Conservation (phyloP, 495 filamentous ascomycete genomes). For the Talaromyces adpressus region DNA sequence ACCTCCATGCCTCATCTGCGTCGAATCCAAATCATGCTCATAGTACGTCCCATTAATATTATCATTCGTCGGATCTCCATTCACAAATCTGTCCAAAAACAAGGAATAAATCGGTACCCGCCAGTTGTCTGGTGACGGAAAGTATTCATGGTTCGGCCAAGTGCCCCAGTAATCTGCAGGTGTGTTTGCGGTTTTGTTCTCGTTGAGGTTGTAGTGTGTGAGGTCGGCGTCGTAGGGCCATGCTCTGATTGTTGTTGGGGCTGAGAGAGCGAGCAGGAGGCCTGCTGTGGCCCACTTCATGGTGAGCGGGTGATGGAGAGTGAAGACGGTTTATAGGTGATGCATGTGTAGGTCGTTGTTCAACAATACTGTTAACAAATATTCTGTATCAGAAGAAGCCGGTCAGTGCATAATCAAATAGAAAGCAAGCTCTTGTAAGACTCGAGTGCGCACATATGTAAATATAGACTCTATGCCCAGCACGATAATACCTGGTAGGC, state of each 20-base stretch:
- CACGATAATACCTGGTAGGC: neutral
- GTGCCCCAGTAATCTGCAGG: conserved; percentile 57
- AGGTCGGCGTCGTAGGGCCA: conserved; percentile 51
- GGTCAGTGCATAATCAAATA: neutral
- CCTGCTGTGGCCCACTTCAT: conserved; percentile 21
- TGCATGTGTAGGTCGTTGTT: neutral
- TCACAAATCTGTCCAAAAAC: conserved; percentile 64
- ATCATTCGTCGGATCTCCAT: conserved; percentile 67
- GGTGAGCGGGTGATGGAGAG: neutral
- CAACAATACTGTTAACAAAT: neutral
- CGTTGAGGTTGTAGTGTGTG: conserved; percentile 55
- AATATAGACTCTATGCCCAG: neutral
- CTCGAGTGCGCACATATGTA: neutral
- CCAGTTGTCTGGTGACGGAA: conserved; percentile 59
- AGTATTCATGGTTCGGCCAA: conserved; percentile 44
- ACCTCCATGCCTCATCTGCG: conserved; percentile 69
- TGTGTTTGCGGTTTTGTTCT: conserved; percentile 47
- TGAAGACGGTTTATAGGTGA: neutral
- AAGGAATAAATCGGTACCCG: conserved; percentile 66
- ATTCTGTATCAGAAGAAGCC: neutral
- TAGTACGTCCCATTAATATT: conserved; percentile 61
- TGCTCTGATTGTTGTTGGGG: conserved; percentile 21
- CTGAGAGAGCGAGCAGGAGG: conserved; percentile 22
- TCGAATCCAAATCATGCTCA: conserved; percentile 62
- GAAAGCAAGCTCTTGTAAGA: neutral